Percentiles rank a stretch among this genome's conserved stretches.
Evolutionary conservation across 176 grass and related monocot genomes (phyloP).

Genomic region (Oryza meridionalis): DNA sequence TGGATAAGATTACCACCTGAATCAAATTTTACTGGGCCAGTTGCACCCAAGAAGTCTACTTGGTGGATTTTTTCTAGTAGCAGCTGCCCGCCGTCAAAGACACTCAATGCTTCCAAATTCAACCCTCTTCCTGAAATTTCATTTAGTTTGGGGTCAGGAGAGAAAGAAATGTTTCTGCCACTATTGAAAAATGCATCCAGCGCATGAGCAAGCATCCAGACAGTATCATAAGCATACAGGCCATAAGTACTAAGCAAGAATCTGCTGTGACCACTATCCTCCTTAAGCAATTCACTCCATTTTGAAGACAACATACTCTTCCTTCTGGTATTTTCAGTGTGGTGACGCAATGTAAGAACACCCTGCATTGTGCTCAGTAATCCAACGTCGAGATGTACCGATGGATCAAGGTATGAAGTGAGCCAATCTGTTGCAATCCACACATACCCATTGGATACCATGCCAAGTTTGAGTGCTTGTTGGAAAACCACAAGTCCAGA

Average conservation of each 20-base stretch:
- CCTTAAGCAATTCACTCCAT: constrained; percentile 60
- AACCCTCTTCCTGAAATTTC: constrained; percentile 40
- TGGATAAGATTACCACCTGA: constrained; percentile 62
- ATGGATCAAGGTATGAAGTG: constrained; percentile 61
- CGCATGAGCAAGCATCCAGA: constrained; percentile 85
- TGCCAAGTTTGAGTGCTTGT: constrained; percentile 66
- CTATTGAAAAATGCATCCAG: constrained; percentile 72
- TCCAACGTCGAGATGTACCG: constrained; percentile 13
- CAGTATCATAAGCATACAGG: constrained; percentile 79
- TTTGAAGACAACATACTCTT: constrained; percentile 62
- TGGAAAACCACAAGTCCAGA: constrained; percentile 60
- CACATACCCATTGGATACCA: constrained; percentile 82
- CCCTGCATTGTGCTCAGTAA: constrained; percentile 69
- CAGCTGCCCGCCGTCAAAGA: constrained; percentile 64
- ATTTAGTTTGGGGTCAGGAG: constrained; percentile 60
- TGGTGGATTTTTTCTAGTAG: constrained; percentile 62
- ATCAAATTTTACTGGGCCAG: constrained; percentile 72
- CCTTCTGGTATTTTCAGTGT: constrained; percentile 61
- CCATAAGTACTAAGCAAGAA: constrained; percentile 64
- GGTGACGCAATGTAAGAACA: constrained; percentile 72
- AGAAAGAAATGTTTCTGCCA: constrained; percentile 80
- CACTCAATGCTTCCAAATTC: constrained; percentile 65
- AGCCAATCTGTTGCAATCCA: constrained; percentile 99
- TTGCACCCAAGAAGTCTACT: constrained; percentile 65
- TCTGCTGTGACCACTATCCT: constrained; percentile 27